Base-by-base conservation (phyloP, 352 stramenopile species). In the Phytophthora multivora region DNA sequence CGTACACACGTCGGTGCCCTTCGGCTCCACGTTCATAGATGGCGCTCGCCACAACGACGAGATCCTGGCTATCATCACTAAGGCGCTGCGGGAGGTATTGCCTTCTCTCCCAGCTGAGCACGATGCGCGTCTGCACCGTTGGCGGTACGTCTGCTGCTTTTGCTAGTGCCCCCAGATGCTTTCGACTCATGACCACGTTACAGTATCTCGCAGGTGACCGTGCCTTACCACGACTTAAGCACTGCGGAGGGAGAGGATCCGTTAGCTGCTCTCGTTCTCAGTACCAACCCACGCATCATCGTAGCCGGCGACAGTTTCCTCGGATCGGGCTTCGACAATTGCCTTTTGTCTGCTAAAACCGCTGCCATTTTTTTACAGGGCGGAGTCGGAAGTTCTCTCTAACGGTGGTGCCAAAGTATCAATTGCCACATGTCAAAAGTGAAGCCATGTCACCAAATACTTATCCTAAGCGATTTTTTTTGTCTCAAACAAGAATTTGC, bases 301-400 rank as follows among this genome's bases (percentile, higher is more conserved):
- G 51, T 90, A 18, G 83, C 83, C 0, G 83, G 83, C 3, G 83
- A 92, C 61, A 73, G 73, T 18, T 90, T 92, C 47, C 66, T 83
- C 2, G 77, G 83, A n/a, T 90, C 80, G 8, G 75, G 70, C 30
- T 88, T 92, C 40, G 83, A 92, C 69, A 89, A 80, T 43, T 91
- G 79, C 42, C 62, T 92, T 18, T 31, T 86, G 28, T 92, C 81
- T 8, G 83, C 83, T 18, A 88, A 86, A 25, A 56, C 60, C 13
- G 75, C 69, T 23, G 71, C 70, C 0, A 59, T 66, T 5, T 38
- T 82, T 9, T 42, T 84, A 12, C 63, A 59, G 19, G 42, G 21
- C 30, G 28, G 11, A 4, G 11, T 33, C 9, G 28, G 28, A 11
- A 89, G 79, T 48, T 59, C 63, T 25, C 57, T 87, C 8, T 89